A percentile compares a stretch with the other conserved stretches of the same genome.
Evolutionary conservation across 1,284 basidiomycete species (phyloP).

Genomic region (Cerioporus squamosus): DNA sequence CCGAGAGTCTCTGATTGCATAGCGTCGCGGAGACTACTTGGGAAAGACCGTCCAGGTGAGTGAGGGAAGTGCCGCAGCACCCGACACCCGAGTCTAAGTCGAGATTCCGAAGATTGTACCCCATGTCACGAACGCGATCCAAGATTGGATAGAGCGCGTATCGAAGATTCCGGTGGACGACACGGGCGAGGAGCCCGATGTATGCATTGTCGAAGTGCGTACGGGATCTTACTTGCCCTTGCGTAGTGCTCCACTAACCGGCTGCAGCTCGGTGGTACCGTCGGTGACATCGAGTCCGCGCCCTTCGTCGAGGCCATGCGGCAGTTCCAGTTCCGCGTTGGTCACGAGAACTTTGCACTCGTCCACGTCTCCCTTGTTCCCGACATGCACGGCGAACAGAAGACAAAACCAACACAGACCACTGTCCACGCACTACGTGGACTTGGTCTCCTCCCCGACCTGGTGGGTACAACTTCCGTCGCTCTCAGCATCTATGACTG

Average conservation of each 20-base stretch:
- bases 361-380: constrained; percentile 99
- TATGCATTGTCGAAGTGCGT: constrained; percentile 93
- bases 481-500: not conserved
- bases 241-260: not conserved
- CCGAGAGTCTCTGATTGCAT: constrained; percentile 19
- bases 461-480: constrained; percentile 55
- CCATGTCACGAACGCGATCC: constrained; percentile 95
- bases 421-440: constrained; percentile 95
- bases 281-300: constrained; percentile 95
- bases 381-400: constrained; percentile 98
- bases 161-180: constrained; percentile 95
- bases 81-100: not conserved
- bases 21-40: constrained; percentile 96
- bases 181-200: constrained; percentile 91
- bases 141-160: constrained; percentile 98
- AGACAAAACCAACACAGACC: constrained; percentile 99
- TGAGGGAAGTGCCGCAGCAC: not conserved
- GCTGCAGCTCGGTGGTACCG: constrained; percentile 88
- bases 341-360: constrained; percentile 95
- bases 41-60: constrained; percentile 93
- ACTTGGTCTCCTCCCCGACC: constrained; percentile 90
- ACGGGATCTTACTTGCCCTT: too few species aligned
- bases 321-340: constrained; percentile 99
- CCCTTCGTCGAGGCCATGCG: constrained; percentile 99
- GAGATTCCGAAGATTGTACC: constrained; percentile 80